These are phyloP conservation scores for Yarrowia sp. DNA, from an alignment of 805 yeast species.

Conservation along the genomic window DNA sequence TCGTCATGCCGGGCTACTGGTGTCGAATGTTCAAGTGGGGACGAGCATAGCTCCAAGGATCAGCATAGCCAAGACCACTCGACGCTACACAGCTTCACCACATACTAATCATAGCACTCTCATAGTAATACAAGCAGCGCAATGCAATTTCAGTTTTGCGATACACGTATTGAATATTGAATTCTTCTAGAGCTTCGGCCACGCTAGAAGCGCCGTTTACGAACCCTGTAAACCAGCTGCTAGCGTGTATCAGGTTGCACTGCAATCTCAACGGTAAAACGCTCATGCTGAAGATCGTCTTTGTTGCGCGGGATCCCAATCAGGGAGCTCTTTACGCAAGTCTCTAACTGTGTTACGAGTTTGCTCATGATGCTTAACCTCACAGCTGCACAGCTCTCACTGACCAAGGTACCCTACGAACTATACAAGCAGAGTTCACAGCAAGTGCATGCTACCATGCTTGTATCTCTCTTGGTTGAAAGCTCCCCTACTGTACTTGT, in stretches of 20 bases:
- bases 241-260: neutral
- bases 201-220: too few species aligned
- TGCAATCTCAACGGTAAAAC: slow-evolving; percentile 1
- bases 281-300: neutral
- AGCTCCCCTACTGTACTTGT: too few species aligned
- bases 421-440: neutral
- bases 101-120: too few species aligned
- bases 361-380: slow-evolving; percentile 15
- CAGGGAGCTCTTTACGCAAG: slow-evolving; percentile 12
- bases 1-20: slow-evolving; percentile 23
- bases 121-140: too few species aligned
- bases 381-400: neutral
- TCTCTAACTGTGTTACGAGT: slow-evolving; percentile 1
- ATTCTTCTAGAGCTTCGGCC: too few species aligned
- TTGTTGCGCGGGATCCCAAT: slow-evolving; percentile 15
- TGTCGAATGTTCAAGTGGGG: slow-evolving; percentile 32
- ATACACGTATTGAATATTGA: too few species aligned
- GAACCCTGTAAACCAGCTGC: too few species aligned
- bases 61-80: too few species aligned
- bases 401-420: neutral
- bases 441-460: neutral
- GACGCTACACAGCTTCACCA: too few species aligned
- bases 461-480: too few species aligned
- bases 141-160: too few species aligned
- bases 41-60: neutral